Base-by-base conservation (phyloP, 2,329 filamentous ascomycete genomes). In the Sporothrix globosa region DNA sequence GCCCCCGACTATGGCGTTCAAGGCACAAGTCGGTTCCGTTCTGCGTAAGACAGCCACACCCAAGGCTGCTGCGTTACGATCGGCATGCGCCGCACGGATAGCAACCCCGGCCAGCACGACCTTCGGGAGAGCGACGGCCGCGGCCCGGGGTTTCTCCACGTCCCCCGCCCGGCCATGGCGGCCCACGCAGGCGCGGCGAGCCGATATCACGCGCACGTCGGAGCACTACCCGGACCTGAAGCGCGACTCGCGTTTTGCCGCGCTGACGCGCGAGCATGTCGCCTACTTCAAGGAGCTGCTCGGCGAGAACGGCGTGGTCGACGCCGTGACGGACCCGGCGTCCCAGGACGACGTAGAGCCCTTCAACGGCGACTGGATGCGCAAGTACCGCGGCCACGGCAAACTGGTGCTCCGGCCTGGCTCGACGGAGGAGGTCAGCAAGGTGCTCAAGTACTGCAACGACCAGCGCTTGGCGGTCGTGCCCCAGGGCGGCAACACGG, bases 331-430 rank as follows among this genome's bases (percentile, higher is more conserved):
- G 3, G 81, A 88, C 75, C 88, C 94, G 80, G 89, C 82, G 41
- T 79, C 89, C 17, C 82, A 85, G 2, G 91, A 92, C 76, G 96
- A 98, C 78, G 86, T 98, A 74, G 92, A 96, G 78, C 87, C 92
- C 9, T 99, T 93, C 86, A 99, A 99, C 81, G 89, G 90, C 78
- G 96, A 99, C 82, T 99, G 96, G 96, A 97, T 99, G 94, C 90
- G 92, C 81, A 99, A 99, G 82, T 99, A 97, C 83, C 90, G 92
- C 72, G 96, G 96, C 41, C 93, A 97, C 81, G 89, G 92, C 72
- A 89, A 90, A 77, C 83, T 99, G 34, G 93, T 98, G 4, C 83
- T 99, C 73, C 96, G 93, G 82, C 96, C 96, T 13, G 87, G 86
- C 67, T 91, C 88, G 19, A 95, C 92, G 0, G 90, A 95, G 76